These are phyloP conservation scores for Saccharomyces pastorianus DNA, from an alignment of 1,139 yeast genomes.

Conservation along the genomic window DNA sequence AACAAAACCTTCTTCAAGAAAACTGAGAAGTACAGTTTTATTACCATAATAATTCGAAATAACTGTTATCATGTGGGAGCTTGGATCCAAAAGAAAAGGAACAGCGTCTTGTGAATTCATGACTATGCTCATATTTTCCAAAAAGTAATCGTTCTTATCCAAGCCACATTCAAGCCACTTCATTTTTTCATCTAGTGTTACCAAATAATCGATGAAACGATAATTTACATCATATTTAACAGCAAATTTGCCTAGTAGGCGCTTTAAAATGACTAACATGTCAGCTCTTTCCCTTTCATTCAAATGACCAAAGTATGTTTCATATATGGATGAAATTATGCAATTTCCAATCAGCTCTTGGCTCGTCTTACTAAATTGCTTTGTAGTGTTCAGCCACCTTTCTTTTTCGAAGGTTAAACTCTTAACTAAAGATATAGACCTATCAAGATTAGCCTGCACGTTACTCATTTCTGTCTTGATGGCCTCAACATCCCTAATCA, in stretches of 20 bases:
- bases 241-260: constrained; percentile 33
- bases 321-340: constrained; percentile 52
- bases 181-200: constrained; percentile 37
- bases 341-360: constrained; percentile 56
- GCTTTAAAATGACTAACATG: constrained; percentile 38
- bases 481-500: constrained; percentile 71
- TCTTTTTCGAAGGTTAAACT: constrained; percentile 58
- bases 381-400: constrained; percentile 65
- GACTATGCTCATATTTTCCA: constrained; percentile 58
- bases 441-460: constrained; percentile 52
- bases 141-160: constrained; percentile 48
- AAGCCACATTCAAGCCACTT: constrained; percentile 50
- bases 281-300: constrained; percentile 46
- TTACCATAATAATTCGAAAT: constrained; percentile 34
- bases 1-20: constrained; percentile 59
- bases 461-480: constrained; percentile 61
- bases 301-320: constrained; percentile 53
- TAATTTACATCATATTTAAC: constrained; percentile 39
- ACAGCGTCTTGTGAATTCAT: constrained; percentile 33
- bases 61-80: constrained; percentile 41
- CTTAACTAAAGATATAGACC: constrained; percentile 58
- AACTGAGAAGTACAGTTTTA: constrained; percentile 54
- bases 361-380: constrained; percentile 42
- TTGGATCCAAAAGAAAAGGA: constrained; percentile 71
- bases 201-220: constrained; percentile 35